These are phyloP conservation scores for Sorghum bicolor DNA, from an alignment of 176 grass and related monocot genomes.

Conservation along the genomic window Sorghum_bicolor_NCBIv3 NC_012874.2:1374501-1375000, in stretches of 20 bases:
- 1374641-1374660: conserved; percentile 46
- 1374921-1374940: conserved; percentile 25
- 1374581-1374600: not conserved
- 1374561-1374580: not conserved
- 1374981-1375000: not conserved
- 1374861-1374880: conserved; percentile 6
- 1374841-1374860: not conserved
- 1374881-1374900: not conserved
- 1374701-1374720: conserved; percentile 8
- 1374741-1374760: conserved; percentile 22
- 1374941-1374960: conserved; percentile 18
- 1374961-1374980: not conserved
- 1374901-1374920: not conserved
- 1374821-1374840: conserved; percentile 47
- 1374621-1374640: conserved; percentile 64
- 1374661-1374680: conserved; percentile 56
- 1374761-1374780: conserved; percentile 41
- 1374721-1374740: conserved; percentile 36
- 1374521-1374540: conserved; percentile 5
- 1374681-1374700: conserved; percentile 28
- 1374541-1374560: not conserved
- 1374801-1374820: conserved; percentile 2
- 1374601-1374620: conserved; percentile 52
- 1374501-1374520: conserved; percentile 15
- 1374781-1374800: conserved; percentile 21